phyloP scores from a whole-genome alignment of 306 rosid genomes.

The Acacia melanoxylon region DNA sequence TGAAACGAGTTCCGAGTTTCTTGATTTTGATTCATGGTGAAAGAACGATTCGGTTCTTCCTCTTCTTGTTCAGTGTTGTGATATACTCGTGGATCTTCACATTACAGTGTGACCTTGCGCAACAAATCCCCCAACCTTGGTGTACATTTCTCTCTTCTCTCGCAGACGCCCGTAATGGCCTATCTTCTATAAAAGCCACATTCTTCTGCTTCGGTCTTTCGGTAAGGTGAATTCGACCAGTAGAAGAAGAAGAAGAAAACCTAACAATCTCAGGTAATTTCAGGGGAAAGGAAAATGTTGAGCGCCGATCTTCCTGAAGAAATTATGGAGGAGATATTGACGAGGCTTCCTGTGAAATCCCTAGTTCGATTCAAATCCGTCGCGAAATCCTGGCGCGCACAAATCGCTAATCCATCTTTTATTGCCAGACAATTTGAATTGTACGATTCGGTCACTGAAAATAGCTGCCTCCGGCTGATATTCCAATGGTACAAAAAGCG shows the following conservation, averaged over 20 bases:
- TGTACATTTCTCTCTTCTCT: not conserved
- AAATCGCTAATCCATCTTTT: not conserved
- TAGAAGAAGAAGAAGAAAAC: not conserved
- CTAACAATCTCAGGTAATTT: not conserved
- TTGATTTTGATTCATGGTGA: too few relatives aligned
- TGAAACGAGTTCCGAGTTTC: not conserved
- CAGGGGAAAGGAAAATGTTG: not conserved
- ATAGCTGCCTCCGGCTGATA: not conserved
- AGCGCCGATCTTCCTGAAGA: not conserved
- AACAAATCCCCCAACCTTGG: not conserved
- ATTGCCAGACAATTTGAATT: not conserved
- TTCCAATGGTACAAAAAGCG: not conserved
- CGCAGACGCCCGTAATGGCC: not conserved
- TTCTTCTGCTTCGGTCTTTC: not conserved
- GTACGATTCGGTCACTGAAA: not conserved
- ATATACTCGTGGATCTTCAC: not conserved
- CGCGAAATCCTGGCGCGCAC: not conserved
- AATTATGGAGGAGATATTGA: not conserved
- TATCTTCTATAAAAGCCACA: not conserved
- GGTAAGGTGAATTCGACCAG: too few relatives aligned
- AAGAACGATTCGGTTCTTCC: not conserved
- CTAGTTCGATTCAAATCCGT: not conserved
- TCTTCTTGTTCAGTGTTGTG: not conserved
- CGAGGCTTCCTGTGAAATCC: not conserved
- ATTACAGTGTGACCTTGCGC: not conserved